phyloP scores from a whole-genome alignment of 208 protist genomes.

The Crithidia expoeki region DNA sequence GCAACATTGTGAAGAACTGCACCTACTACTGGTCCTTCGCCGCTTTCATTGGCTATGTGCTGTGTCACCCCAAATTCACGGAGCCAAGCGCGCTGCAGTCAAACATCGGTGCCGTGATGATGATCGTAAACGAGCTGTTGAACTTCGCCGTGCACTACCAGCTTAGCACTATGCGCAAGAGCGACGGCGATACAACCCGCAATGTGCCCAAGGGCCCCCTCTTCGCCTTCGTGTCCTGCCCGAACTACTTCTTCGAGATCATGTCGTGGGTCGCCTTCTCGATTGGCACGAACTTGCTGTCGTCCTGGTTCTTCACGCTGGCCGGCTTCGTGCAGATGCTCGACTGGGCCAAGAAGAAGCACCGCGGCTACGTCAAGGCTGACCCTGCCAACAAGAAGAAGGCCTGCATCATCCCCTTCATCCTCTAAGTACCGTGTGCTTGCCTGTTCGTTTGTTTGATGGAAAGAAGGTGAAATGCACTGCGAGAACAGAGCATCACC shows the following conservation, averaged over 20 bases:
- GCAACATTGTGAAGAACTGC: constrained; percentile 96
- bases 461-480: not conserved
- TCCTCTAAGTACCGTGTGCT: constrained; percentile 58
- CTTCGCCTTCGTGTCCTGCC: constrained; percentile 93
- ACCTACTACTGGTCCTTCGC: constrained; percentile 96
- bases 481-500: not conserved
- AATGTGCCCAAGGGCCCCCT: constrained; percentile 83
- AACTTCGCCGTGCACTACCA: constrained; percentile 93
- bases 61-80: constrained; percentile 90
- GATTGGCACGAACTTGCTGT: constrained; percentile 81
- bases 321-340: constrained; percentile 86
- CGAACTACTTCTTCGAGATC: constrained; percentile 97
- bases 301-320: constrained; percentile 84
- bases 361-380: constrained; percentile 82
- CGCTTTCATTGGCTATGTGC: constrained; percentile 88
- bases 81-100: constrained; percentile 50
- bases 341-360: constrained; percentile 88
- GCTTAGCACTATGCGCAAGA: constrained; percentile 86
- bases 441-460: not conserved
- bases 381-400: constrained; percentile 71
- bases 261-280: constrained; percentile 94
- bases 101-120: constrained; percentile 51
- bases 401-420: constrained; percentile 87
- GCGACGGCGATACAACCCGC: constrained; percentile 70
- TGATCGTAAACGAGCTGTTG: constrained; percentile 84